Conservation (phyloP, 352 stramenopile species). For the Phytophthora uliginosa region DNA sequence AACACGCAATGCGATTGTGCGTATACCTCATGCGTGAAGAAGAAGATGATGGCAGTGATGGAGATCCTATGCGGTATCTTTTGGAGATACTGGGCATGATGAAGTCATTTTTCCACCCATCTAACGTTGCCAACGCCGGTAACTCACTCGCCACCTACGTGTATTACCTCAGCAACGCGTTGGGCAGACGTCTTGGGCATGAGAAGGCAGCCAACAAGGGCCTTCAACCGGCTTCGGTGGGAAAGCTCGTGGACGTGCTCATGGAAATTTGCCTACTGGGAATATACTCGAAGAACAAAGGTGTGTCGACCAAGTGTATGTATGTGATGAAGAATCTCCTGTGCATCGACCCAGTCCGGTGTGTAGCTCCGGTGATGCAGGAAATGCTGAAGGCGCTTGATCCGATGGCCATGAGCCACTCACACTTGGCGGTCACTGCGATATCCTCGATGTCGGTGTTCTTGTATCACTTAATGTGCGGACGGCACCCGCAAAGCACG, state of each 20-base stretch:
- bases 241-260: constrained; percentile 54
- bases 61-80: constrained; percentile 53
- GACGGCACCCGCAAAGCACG: constrained; percentile 51
- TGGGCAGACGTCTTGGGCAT: constrained; percentile 60
- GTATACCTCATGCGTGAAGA: constrained; percentile 58
- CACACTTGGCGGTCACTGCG: constrained; percentile 74
- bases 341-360: constrained; percentile 58
- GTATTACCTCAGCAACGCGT: constrained; percentile 63
- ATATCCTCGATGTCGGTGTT: constrained; percentile 77
- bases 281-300: constrained; percentile 81
- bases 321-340: constrained; percentile 77
- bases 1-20: constrained; percentile 64
- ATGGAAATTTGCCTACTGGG: constrained; percentile 70
- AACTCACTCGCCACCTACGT: constrained; percentile 62
- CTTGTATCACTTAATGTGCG: constrained; percentile 72
- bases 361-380: constrained; percentile 57
- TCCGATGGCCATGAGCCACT: constrained; percentile 74
- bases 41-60: constrained; percentile 14
- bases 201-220: constrained; percentile 45
- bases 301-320: constrained; percentile 74
- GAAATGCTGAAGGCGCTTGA: constrained; percentile 81
- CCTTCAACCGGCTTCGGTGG: constrained; percentile 44
- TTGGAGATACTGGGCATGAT: constrained; percentile 67
- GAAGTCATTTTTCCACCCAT: constrained; percentile 81
- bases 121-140: constrained; percentile 70